Conservation (phyloP, 331 rosid genomes). For the Stylosanthes scabra region DNA sequence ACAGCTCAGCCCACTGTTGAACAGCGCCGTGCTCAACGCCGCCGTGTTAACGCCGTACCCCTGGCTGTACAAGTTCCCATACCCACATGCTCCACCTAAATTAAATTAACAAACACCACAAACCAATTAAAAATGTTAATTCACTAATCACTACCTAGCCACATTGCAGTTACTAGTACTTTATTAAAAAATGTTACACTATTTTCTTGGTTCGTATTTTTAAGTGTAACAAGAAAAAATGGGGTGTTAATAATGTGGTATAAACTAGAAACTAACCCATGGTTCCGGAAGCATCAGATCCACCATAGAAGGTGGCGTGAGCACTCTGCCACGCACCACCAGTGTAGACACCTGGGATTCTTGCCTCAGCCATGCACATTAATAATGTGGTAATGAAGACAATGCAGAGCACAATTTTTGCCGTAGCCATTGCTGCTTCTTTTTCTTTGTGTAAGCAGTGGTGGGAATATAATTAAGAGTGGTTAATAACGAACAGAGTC, state of each 20-base stretch:
- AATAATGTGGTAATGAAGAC: conserved; percentile 23
- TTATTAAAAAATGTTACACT: too few species aligned
- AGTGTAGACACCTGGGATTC: conserved; percentile 50
- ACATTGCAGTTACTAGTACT: too few species aligned
- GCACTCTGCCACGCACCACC: conserved; percentile 51
- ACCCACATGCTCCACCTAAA: conserved; percentile 76
- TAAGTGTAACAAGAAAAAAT: background rate
- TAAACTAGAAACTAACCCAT: conserved; percentile 48
- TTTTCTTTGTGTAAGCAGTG: background rate
- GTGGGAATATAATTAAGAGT: background rate
- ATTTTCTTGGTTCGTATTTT: too few species aligned
- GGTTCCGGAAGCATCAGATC: conserved; percentile 64
- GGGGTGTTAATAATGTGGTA: background rate
- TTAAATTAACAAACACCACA: background rate
- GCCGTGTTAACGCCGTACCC: conserved; percentile 79
- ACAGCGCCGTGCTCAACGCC: conserved; percentile 69
- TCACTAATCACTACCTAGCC: background rate
- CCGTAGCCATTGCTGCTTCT: conserved; percentile 21
- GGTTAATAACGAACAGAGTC: background rate
- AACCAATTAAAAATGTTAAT: background rate
- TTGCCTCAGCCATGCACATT: conserved; percentile 36
- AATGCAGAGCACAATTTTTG: conserved; percentile 43
- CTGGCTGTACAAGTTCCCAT: conserved; percentile 71
- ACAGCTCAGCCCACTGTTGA: conserved; percentile 69
- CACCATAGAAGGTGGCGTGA: conserved; percentile 63